phyloP scores from a whole-genome alignment of 495 filamentous ascomycete genomes.

The Xeromyces bisporus region DNA sequence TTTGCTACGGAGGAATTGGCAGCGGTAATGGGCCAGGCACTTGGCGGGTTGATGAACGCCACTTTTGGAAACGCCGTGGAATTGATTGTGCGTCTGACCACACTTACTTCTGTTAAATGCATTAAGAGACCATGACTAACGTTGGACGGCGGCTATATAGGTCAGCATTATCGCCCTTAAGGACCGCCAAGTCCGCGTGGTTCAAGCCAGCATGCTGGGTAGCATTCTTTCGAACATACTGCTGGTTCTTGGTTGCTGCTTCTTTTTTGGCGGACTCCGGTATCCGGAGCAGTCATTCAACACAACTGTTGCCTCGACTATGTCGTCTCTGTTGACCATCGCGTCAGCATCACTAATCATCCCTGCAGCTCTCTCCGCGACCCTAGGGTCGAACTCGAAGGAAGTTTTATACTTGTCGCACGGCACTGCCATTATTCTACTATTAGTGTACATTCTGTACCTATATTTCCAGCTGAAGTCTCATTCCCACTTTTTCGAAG shows the following conservation, averaged over 20 bases:
- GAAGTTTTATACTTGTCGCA: conserved; percentile 76
- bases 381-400: conserved; percentile 15
- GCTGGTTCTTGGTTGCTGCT: conserved; percentile 91
- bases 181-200: conserved; percentile 78
- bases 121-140: neutral
- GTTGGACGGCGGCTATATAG: conserved; percentile 31
- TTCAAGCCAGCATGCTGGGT: conserved; percentile 94
- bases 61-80: conserved; percentile 98
- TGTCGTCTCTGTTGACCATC: conserved; percentile 90
- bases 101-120: too few relatives aligned
- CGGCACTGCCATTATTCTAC: conserved; percentile 76
- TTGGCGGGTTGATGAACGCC: conserved; percentile 88
- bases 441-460: conserved; percentile 79
- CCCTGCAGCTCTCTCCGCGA: conserved; percentile 62
- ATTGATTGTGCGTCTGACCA: conserved; percentile 65
- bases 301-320: conserved; percentile 76
- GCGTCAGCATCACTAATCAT: conserved; percentile 85
- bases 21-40: conserved; percentile 65
- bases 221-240: conserved; percentile 93
- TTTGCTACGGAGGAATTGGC: conserved; percentile 93
- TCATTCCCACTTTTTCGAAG: conserved; percentile 67
- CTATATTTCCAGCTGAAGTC: conserved; percentile 79
- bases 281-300: conserved; percentile 63
- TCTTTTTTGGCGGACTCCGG: conserved; percentile 67
- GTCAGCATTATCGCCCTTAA: conserved; percentile 85